Conservation (phyloP, 2,329 filamentous ascomycete species). For the Grosmannia huntii region DNA sequence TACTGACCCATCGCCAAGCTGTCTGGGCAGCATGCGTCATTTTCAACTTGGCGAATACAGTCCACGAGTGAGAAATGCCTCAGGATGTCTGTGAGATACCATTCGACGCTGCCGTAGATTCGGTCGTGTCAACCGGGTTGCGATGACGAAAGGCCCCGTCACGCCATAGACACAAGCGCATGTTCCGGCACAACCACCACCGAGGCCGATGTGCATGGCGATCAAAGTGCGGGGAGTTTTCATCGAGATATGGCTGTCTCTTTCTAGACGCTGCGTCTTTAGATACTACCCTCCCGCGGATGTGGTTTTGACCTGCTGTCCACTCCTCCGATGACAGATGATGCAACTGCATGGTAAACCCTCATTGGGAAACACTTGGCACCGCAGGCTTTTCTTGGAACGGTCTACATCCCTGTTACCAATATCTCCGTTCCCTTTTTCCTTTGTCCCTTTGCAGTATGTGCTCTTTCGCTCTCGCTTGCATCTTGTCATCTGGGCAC, state of each 20-base stretch:
- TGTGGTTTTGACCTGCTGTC: neutral
- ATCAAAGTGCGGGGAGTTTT: neutral
- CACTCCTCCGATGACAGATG: no score
- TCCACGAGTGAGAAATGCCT: neutral
- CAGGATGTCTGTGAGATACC: neutral
- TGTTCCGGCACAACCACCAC: neutral
- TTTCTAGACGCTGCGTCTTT: no score
- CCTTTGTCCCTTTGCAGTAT: neutral
- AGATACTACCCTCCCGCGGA: neutral
- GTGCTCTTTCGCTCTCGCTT: neutral
- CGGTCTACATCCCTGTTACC: neutral
- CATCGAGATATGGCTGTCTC: neutral
- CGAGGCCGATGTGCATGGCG: neutral
- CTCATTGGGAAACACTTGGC: neutral
- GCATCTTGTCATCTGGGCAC: neutral
- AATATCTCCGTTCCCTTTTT: neutral
- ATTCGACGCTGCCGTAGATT: neutral
- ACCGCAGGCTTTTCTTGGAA: neutral
- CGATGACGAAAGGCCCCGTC: conserved; percentile 4
- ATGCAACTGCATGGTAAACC: neutral
- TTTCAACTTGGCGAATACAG: neutral
- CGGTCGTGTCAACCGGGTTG: conserved; percentile 3
- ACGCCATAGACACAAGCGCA: conserved; percentile 4
- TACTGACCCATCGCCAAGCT: neutral
- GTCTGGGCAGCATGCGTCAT: neutral